Base-by-base conservation (phyloP, 2,329 filamentous ascomycete species). In the Pyricularia pennisetigena region DNA sequence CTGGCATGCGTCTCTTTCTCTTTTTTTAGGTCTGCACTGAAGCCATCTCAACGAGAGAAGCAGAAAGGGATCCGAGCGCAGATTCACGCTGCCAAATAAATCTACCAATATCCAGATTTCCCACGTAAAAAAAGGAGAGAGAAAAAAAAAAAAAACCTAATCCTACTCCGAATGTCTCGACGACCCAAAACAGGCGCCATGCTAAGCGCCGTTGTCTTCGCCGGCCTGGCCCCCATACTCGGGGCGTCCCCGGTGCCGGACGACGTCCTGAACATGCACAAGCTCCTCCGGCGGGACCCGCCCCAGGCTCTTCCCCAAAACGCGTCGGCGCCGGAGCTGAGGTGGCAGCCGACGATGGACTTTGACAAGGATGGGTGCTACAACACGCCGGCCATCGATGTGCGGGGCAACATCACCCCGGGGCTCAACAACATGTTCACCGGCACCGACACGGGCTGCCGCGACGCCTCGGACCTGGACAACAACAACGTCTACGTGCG, bases 371-470 rank as follows among this genome's bases (percentile, higher is more conserved):
- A 80, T 63, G 75, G 79, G 9, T 80, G 79, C 71, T 81, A 82
- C 73, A 80, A 82, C 70, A 81, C 81, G 1, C 79, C 82, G n/a
- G 82, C 81, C 59, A 78, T 83, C 54, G 75, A 76, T 69, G 73
- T 72, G 0, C 68, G 74, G 9, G 80, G 81, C 29, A 75, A 74
- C 41, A 74, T 77, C 35, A 70, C 67, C 30, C 61, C 72, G 14
- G 75, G 75, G n/a, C 73, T 77, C 67, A 64, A 69, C 41, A 73
- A 64, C 16, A 69, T 69, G 29, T 57, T 59, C 65, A 66, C 32
- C 23, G 71, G 71, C 14, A 62, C 69, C 2, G 61, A 72, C 4
- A 69, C 67, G 26, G 67, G 72, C 71, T 75, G 74, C 72, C 71
- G 68, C 62, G 73, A 72, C 69, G 66, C 62, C 14, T 73, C 71